Evolutionary conservation across 306 rosid species (phyloP), one percentile per base, ranked within the genome.

Genomic region (Vigna trinervia): DNA sequence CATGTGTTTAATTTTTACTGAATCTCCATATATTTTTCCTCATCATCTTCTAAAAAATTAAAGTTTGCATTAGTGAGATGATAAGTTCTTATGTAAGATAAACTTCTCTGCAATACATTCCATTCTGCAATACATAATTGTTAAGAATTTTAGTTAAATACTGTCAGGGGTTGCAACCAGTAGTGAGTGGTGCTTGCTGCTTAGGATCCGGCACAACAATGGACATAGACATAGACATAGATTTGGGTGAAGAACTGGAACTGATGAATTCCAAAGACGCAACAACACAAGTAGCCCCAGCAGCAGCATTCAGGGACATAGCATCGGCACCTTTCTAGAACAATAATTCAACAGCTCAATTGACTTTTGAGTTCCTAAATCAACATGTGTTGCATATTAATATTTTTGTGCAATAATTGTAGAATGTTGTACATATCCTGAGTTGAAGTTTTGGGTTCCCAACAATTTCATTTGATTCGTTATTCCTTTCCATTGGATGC

Each of bases 271-370:
- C 60, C 12, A 20, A 71, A 60, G 74, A 47, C 8, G 45, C 67
- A 2, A n/a, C 26, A 12, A 34, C 54, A 14, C 58, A 30, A 28
- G 34, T 47, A 46, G 75, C 17, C 11, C 38, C n/a, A 56, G 12
- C 14, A 28, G 41, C 46, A 62, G 34, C 61, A 20, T 77, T 72
- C 10, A 79, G 88, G 51, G 92, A 89, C 57, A 81, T 85, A 23
- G 89, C 76, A 23, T 65, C 97, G 12, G 97, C 97, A 36, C 97
- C 97, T 32, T 89, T 92, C 78, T 92, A 71, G 62, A 43, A 66
- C 2, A 64, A 38, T 14, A 39, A 38, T 32, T 26, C 17, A 58
- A 58, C 58, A n/a, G 19, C 48, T 43, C 48, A 19, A 6, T 53
- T 8, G 5, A 26, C 61, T 58, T 39, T 58, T 22, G 62, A 22